A percentile compares a stretch with the other conserved stretches of the same genome.
These are phyloP conservation scores for Ophiostoma montium DNA, from an alignment of 2,329 filamentous ascomycete species.

Conservation along the genomic window DNA sequence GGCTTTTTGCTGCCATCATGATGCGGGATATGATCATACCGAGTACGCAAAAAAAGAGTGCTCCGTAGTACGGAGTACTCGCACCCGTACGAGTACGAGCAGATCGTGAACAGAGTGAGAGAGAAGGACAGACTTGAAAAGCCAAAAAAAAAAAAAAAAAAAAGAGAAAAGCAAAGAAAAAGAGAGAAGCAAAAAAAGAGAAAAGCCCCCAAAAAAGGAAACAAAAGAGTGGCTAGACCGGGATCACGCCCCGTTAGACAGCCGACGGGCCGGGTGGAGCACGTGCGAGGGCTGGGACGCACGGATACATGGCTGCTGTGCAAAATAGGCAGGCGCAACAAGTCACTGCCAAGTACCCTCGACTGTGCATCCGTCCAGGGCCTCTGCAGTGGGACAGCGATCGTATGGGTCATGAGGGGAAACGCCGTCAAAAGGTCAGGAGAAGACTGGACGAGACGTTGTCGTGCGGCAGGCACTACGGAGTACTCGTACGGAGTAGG, in stretches of 20 bases:
- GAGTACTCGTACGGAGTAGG: no score
- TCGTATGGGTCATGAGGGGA: background rate
- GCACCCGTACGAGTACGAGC: no score
- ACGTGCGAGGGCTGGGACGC: constrained; percentile 3
- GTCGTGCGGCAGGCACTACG: no score
- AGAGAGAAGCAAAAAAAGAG: background rate
- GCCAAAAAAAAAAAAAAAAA: background rate
- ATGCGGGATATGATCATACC: no score
- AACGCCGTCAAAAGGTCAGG: background rate
- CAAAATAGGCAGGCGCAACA: background rate
- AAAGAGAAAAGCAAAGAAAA: background rate
- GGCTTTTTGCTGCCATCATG: no score
- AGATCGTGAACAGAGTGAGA: no score
- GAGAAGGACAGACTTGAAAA: no score
- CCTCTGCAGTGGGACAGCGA: constrained; percentile 3
- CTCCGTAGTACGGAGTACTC: no score
- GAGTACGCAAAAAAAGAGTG: no score
- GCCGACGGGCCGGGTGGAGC: constrained; percentile 12
- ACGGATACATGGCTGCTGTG: background rate
- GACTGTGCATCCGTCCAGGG: constrained; percentile 1
- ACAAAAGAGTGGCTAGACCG: constrained; percentile 1
- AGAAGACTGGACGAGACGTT: background rate
- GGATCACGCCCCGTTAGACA: constrained; percentile 10
- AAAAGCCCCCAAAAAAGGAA: background rate
- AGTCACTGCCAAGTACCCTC: background rate